phyloP scores from a whole-genome alignment of 352 stramenopile species.

The Phytophthora melonis region DNA sequence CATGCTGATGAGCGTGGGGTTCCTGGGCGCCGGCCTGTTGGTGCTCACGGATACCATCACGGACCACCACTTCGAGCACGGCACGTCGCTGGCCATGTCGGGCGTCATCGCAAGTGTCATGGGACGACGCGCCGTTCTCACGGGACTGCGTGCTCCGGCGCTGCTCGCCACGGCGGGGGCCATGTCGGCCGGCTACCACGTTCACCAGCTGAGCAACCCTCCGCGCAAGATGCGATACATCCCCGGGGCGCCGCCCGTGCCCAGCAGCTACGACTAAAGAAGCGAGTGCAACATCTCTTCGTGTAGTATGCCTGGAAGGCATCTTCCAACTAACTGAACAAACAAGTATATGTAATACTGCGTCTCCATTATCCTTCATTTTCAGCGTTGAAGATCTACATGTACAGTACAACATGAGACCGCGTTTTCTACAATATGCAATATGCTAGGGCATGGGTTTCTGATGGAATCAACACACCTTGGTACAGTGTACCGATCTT shows the following conservation, averaged over 20 bases:
- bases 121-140: constrained; percentile 57
- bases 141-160: constrained; percentile 50
- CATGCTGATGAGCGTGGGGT: constrained; percentile 65
- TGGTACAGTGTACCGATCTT: constrained; percentile 16
- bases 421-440: no score
- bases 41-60: constrained; percentile 78
- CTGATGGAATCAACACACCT: neutral
- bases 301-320: no score
- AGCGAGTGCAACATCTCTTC: no score
- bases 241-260: constrained; percentile 53
- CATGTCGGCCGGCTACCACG: constrained; percentile 74
- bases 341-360: no score
- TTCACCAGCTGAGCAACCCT: constrained; percentile 70
- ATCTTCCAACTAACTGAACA: no score
- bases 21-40: constrained; percentile 72
- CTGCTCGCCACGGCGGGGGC: constrained; percentile 61
- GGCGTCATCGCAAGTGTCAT: constrained; percentile 71
- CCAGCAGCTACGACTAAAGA: constrained; percentile 34
- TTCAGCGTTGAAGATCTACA: no score
- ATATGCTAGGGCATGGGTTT: neutral
- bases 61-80: constrained; percentile 76
- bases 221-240: constrained; percentile 68
- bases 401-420: no score
- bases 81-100: constrained; percentile 77
- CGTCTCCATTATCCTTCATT: neutral